phyloP scores from a whole-genome alignment of 2,329 filamentous ascomycete genomes.

The Colletotrichum paranaense region DNA sequence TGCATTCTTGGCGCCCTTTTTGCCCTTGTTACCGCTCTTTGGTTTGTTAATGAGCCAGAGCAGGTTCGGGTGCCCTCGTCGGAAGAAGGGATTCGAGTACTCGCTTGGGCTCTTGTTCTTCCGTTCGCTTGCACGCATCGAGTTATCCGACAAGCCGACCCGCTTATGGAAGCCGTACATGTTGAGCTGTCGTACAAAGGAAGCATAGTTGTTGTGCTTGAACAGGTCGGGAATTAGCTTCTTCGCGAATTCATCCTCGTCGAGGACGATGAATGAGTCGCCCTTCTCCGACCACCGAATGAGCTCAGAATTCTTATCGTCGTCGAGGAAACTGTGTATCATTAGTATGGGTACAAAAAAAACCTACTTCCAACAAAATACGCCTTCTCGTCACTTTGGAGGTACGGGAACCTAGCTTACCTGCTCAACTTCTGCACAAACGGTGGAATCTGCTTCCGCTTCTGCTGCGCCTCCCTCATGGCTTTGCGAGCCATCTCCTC shows the following conservation, averaged over 20 bases:
- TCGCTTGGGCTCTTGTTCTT: slow-evolving; percentile 99
- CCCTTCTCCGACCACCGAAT: slow-evolving; percentile 98
- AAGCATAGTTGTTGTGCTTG: slow-evolving; percentile 99
- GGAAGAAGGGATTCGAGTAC: slow-evolving; percentile 97
- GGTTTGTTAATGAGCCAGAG: slow-evolving; percentile 98
- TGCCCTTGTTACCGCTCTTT: slow-evolving; percentile 73
- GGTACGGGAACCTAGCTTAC: slow-evolving; percentile 60
- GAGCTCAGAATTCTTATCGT: slow-evolving; percentile 90
- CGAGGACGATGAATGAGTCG: slow-evolving; percentile 94
- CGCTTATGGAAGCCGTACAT: slow-evolving; percentile 99
- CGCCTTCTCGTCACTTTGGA: not conserved
- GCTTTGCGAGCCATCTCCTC: slow-evolving; percentile 84
- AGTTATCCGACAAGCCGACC: slow-evolving; percentile 93
- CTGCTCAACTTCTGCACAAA: slow-evolving; percentile 99
- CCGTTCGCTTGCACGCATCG: slow-evolving; percentile 95
- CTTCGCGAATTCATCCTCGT: slow-evolving; percentile 99
- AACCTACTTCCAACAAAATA: not conserved
- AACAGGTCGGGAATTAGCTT: slow-evolving; percentile 96
- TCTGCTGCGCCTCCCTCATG: slow-evolving; percentile 88
- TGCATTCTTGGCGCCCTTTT: slow-evolving; percentile 71
- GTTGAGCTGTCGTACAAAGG: slow-evolving; percentile 94
- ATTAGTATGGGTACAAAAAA: slow-evolving; percentile 37
- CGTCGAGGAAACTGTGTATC: slow-evolving; percentile 83
- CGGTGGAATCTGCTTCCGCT: slow-evolving; percentile 94
- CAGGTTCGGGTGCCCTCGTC: slow-evolving; percentile 89